Base-by-base conservation (phyloP, 768 basidiomycete species). In the Trametes punicea region DNA sequence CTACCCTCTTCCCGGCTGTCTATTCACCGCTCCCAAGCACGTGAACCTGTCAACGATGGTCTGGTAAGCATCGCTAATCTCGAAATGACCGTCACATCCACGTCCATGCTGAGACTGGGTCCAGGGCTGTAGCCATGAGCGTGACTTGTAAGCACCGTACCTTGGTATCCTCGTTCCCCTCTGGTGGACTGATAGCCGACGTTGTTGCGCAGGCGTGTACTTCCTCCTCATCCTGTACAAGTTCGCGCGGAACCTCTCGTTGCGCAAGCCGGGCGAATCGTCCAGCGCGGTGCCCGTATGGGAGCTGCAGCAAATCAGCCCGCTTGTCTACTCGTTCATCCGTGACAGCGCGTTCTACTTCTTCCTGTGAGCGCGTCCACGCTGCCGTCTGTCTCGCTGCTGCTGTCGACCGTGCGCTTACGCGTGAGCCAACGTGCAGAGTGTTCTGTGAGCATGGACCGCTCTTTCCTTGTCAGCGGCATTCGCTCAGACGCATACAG, bases 291-390 rank as follows among this genome's bases (percentile, higher is more conserved):
- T 57, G 20, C 29, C 56, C 1, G 23, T 51, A 13, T 45, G 33
- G 34, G 44, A 57, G 25, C 42, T 57, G 27, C 33, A n/a, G 26
- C 29, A 36, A 13, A 46, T 47, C 38, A 57, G 56, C 29, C 56
- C 56, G 18, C 34, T 57, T 29, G 51, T 57, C 9, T 57, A 46
- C 45, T 36, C 44, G 26, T 57, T 57, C 38, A 34, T 57, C 3
- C 49, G 49, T 13, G 56, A 57, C 16, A 57, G 56, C 36, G 50
- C 50, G 8, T 33, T 51, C 26, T 57, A 57, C 38, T 57, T 57
- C 41, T 49, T 57, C 30, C 31, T 57, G 56, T 57, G 29, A 27
- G 56, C n/a, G n/a, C n/a, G n/a, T n/a, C n/a, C n/a, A n/a, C n/a
- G n/a, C n/a, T 51, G 8, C 16, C 23, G 8, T 4, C 16, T 13